Percentiles rank a stretch among this genome's conserved stretches.
Conservation (phyloP, 495 filamentous ascomycete species). For the Xylaria nigripes region DNA sequence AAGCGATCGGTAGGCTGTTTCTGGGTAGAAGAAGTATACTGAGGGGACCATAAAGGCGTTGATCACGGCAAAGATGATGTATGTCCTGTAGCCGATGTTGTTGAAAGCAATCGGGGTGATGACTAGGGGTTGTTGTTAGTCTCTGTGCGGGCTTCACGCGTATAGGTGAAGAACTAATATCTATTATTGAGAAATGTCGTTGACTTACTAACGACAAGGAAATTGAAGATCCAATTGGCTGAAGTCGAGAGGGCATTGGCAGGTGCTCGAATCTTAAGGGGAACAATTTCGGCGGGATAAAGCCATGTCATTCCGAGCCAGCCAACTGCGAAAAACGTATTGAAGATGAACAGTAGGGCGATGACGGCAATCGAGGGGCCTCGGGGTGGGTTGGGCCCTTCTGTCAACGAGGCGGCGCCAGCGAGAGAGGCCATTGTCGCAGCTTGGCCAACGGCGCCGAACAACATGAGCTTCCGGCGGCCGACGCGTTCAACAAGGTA, state of each 20-base stretch:
- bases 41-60: conserved; percentile 64
- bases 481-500: conserved; percentile 55
- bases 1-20: conserved; percentile 63
- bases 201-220: conserved; percentile 32
- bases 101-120: conserved; percentile 63
- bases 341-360: conserved; percentile 58
- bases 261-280: conserved; percentile 62
- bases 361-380: conserved; percentile 44
- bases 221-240: conserved; percentile 55
- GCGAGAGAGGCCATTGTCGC: conserved; percentile 61
- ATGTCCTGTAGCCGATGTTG: conserved; percentile 60
- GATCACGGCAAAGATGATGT: conserved; percentile 72
- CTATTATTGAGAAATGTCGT: conserved; percentile 9
- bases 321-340: conserved; percentile 68
- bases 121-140: conserved; percentile 51
- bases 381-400: conserved; percentile 18
- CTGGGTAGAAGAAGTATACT: conserved; percentile 69
- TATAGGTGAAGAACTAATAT: background rate
- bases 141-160: conserved; percentile 24
- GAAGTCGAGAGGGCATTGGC: conserved; percentile 66
- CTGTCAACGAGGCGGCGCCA: conserved; percentile 28
- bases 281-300: conserved; percentile 68
- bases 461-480: conserved; percentile 62
- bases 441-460: conserved; percentile 62
- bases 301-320: conserved; percentile 69